These are phyloP conservation scores for Ormosia emarginata DNA, from an alignment of 306 rosid species.

Conservation along the genomic window DNA sequence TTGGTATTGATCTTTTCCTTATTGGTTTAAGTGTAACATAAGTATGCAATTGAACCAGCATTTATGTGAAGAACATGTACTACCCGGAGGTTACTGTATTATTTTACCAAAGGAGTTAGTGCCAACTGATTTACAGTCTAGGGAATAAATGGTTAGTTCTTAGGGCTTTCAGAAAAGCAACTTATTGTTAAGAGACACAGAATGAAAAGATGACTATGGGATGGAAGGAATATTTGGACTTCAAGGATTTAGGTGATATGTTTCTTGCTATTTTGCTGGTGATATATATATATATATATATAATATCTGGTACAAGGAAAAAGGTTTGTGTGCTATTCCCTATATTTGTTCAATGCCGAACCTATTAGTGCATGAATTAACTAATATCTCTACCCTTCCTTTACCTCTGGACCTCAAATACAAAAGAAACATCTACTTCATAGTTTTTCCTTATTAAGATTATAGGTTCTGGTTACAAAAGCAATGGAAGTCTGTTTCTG, in stretches of 20 bases:
- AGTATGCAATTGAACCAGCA: constrained; percentile 10
- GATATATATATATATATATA: background rate
- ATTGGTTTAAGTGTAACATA: background rate
- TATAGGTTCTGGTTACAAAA: background rate
- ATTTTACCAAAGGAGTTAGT: background rate
- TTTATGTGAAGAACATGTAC: constrained; percentile 8
- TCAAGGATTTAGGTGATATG: background rate
- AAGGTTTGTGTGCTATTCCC: background rate
- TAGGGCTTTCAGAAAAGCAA: background rate
- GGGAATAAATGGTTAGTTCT: background rate
- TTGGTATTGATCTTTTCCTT: constrained; percentile 49
- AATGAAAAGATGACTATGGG: background rate
- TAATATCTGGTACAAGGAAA: background rate
- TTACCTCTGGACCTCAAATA: background rate
- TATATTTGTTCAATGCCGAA: background rate
- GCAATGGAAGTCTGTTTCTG: constrained; percentile 8
- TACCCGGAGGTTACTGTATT: background rate
- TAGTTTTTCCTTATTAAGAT: background rate
- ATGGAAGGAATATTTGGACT: background rate
- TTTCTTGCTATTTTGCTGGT: background rate
- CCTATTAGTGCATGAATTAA: background rate
- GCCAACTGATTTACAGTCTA: background rate
- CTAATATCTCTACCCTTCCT: background rate
- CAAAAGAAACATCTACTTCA: background rate
- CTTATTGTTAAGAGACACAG: background rate